These are phyloP conservation scores for Sugiyamaella neomexicana DNA, from an alignment of 1,139 yeast species.

Conservation along the genomic window DNA sequence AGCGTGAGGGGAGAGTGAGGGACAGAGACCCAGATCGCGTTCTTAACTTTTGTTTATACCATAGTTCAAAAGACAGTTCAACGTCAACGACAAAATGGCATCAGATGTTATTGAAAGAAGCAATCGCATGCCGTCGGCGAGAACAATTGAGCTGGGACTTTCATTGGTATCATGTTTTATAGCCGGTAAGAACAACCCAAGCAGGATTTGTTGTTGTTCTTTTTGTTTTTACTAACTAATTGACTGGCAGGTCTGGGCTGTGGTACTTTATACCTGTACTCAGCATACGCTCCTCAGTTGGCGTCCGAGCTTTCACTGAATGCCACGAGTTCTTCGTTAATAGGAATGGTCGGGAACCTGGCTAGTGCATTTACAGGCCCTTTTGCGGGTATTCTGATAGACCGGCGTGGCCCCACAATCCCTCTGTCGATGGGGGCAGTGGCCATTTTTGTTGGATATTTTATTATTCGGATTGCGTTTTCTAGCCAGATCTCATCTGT, in stretches of 20 bases:
- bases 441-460: constrained; percentile 37
- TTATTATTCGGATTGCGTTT: constrained; percentile 34
- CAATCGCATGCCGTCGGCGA: constrained; percentile 14
- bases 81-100: neutral
- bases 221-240: neutral
- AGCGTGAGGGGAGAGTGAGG: too few relatives aligned
- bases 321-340: constrained; percentile 56
- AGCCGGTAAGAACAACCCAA: constrained; percentile 35
- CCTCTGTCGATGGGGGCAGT: constrained; percentile 38
- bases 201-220: too few relatives aligned
- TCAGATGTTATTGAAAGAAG: neutral
- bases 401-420: constrained; percentile 52
- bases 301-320: constrained; percentile 52
- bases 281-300: constrained; percentile 66
- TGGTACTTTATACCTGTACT: constrained; percentile 63
- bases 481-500: constrained; percentile 28
- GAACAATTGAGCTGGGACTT: constrained; percentile 21
- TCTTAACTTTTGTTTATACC: too few relatives aligned
- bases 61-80: neutral
- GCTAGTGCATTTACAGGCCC: constrained; percentile 65
- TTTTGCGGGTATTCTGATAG: constrained; percentile 60
- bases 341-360: constrained; percentile 60
- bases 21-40: too few relatives aligned
- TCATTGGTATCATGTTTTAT: constrained; percentile 36
- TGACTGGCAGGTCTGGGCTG: constrained; percentile 44